Evolutionary conservation across 108 stramenopile genomes (phyloP), one percentile per base, ranked within the genome.

Genomic region (Discostella stelligeroides): DNA sequence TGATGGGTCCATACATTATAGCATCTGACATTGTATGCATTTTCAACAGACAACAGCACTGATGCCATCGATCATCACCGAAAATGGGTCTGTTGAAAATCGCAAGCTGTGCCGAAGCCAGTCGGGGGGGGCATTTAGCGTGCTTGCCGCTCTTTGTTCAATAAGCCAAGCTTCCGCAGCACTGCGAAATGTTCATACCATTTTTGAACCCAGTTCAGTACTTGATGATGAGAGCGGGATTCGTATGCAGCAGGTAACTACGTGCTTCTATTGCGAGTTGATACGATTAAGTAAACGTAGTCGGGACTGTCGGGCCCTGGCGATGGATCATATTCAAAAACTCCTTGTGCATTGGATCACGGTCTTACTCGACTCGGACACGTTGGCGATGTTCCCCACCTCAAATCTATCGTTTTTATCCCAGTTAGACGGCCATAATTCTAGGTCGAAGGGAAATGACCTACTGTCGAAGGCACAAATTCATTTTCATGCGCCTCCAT

Each of bases 261-360:
- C 63, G n/a, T 55, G 65, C 29, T 71, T 78, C 48, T 70, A 47
- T 29, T 61, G 58, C 42, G 77, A 78, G 77, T 28, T 78, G 15
- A 53, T 68, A 46, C 70, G 65, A 13, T 30, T 78, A 39, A 50
- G 61, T 4, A 66, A 14, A 54, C 34, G 30, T 8, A 50, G 28
- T 61, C 57, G 21, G 14, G 6, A 37, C 59, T 78, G 70, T 23
- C 58, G 40, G 50, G 18, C 20, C 3, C 18, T 70, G 17, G 63
- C 60, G n/a, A n/a, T 40, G 20, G 48, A 48, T 23, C 40, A 78
- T 37, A 29, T 46, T 43, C 56, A 53, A 17, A 51, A 40, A 30
- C 18, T 78, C 8, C 57, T 78, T n/a, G 54, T 54, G 49, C 28
- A 59, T n/a, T 12, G 60, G 11, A 41, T 71, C 23, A 45, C 34